A percentile compares a stretch with the other conserved stretches of the same genome.
phyloP scores from a whole-genome alignment of 345 rosid genomes.

The Carallia pectinifolia region DNA sequence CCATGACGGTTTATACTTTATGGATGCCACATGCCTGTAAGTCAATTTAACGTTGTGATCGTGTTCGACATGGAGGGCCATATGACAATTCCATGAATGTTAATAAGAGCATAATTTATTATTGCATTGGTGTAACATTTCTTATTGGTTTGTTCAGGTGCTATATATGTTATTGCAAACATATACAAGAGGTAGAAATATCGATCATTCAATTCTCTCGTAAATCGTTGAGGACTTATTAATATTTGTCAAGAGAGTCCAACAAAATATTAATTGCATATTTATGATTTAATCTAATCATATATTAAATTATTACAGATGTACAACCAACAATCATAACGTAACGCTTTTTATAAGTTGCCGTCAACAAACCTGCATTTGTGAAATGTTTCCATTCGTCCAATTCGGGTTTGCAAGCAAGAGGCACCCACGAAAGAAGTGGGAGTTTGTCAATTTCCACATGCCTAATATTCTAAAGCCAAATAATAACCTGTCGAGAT shows the following conservation, averaged over 20 bases:
- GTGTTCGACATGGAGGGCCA: not conserved
- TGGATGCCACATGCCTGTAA: not conserved
- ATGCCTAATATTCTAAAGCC: not conserved
- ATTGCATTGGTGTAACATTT: not conserved
- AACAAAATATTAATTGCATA: too few relatives aligned
- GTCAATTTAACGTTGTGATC: slow-evolving; percentile 2
- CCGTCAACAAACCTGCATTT: too few relatives aligned
- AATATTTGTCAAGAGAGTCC: too few relatives aligned
- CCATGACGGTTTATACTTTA: not conserved
- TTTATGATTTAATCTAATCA: too few relatives aligned
- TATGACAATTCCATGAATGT: slow-evolving; percentile 12
- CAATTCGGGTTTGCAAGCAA: too few relatives aligned
- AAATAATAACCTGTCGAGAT: too few relatives aligned
- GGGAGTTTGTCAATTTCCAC: not conserved
- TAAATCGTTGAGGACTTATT: too few relatives aligned
- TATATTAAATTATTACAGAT: too few relatives aligned
- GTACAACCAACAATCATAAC: too few relatives aligned
- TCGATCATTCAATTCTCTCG: not conserved
- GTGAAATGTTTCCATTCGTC: too few relatives aligned
- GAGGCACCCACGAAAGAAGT: not conserved
- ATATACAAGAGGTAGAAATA: too few relatives aligned
- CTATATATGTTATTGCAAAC: not conserved
- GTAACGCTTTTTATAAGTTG: too few relatives aligned
- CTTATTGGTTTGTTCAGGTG: not conserved
- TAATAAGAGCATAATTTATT: not conserved